Evolutionary conservation across 164 flowering plant genomes (phyloP).

Genomic region (Santalum album): DNA sequence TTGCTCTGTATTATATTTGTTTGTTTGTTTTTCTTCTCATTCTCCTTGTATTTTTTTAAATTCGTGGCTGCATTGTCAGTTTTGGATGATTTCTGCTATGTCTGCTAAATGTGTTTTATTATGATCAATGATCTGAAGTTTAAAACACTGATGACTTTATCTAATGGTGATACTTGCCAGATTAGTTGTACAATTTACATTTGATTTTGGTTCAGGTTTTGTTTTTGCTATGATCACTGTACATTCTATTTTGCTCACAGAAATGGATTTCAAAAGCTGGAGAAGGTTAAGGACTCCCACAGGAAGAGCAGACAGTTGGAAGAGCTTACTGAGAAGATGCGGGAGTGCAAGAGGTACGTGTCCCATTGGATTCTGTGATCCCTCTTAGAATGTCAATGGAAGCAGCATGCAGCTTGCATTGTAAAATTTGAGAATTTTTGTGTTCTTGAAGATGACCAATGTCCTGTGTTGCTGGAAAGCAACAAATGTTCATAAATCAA

Average conservation of each 20-base stretch:
- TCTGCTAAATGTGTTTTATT: not conserved
- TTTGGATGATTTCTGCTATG: not conserved
- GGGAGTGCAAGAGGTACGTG: constrained; percentile 4
- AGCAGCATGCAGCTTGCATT: not conserved
- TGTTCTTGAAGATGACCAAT: not conserved
- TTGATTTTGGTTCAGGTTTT: too few species aligned
- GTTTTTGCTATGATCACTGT: too few species aligned
- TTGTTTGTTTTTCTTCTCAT: not conserved
- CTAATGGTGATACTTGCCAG: too few species aligned
- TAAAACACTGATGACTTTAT: too few species aligned
- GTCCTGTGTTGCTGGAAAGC: too few species aligned
- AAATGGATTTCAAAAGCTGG: constrained; percentile 6
- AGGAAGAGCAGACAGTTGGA: constrained; percentile 6
- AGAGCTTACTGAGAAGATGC: constrained; percentile 7
- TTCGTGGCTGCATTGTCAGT: not conserved
- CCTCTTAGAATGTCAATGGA: not conserved
- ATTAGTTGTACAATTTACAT: too few species aligned
- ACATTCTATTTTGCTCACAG: not conserved
- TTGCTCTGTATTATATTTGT: constrained; percentile 2
- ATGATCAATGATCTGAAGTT: too few species aligned
- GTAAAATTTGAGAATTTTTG: not conserved
- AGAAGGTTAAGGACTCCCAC: constrained; percentile 1
- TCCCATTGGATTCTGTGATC: not conserved
- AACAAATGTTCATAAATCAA: too few species aligned
- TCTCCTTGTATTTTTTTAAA: not conserved